Conservation (phyloP, 202 grass and related monocot genomes). For the Elaeis oleifera region DNA sequence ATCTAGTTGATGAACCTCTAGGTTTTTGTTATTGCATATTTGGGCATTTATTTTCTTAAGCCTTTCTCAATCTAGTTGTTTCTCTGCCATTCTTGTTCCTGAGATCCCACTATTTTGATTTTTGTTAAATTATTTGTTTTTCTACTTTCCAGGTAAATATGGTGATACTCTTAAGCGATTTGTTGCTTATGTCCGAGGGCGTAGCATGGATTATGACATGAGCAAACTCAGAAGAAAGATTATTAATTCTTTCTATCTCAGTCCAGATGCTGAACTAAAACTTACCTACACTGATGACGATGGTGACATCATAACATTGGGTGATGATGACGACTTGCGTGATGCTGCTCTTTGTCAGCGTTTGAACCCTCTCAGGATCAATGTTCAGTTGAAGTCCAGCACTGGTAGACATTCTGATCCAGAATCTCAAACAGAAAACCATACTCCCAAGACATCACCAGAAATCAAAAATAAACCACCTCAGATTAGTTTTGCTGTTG, state of each 20-base stretch:
- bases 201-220: slow-evolving; percentile 42
- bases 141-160: slow-evolving; percentile 58
- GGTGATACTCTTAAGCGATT: slow-evolving; percentile 62
- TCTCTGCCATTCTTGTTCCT: too few relatives aligned
- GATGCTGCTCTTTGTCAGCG: slow-evolving; percentile 72
- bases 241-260: slow-evolving; percentile 60
- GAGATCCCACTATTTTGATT: not conserved
- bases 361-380: slow-evolving; percentile 76
- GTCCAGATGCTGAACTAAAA: slow-evolving; percentile 30
- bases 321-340: slow-evolving; percentile 62
- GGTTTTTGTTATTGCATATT: too few relatives aligned
- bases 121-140: not conserved
- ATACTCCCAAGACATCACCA: slow-evolving; percentile 13
- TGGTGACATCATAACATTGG: slow-evolving; percentile 54
- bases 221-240: slow-evolving; percentile 49
- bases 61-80: too few relatives aligned
- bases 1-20: too few relatives aligned
- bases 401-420: slow-evolving; percentile 4
- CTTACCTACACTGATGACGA: slow-evolving; percentile 81
- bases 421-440: slow-evolving; percentile 25
- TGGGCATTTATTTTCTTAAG: too few relatives aligned
- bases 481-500: slow-evolving; percentile 44
- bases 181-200: slow-evolving; percentile 32
- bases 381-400: slow-evolving; percentile 56
- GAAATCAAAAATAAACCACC: slow-evolving; percentile 34